Percentiles rank a stretch among this genome's conserved stretches.
Conservation (phyloP, 306 rosid genomes). For the Alnus rubra region DNA sequence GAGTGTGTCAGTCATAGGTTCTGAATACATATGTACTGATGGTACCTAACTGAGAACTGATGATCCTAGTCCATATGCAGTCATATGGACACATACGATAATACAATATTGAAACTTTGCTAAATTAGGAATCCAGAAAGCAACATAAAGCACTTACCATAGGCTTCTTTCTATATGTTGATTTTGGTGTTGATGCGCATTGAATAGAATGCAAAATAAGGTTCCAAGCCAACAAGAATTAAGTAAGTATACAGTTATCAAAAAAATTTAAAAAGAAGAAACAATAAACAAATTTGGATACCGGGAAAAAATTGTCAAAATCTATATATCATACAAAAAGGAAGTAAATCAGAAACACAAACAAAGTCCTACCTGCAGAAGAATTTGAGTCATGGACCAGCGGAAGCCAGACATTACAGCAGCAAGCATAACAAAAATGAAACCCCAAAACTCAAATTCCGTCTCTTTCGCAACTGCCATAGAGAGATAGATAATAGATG, state of each 20-base stretch:
- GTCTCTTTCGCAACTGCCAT: constrained; percentile 82
- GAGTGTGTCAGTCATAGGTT: background rate
- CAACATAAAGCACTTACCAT: constrained; percentile 62
- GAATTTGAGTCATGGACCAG: constrained; percentile 98
- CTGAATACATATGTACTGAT: background rate
- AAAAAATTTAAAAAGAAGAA: constrained; percentile 1
- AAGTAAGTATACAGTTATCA: constrained; percentile 30
- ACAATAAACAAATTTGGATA: background rate
- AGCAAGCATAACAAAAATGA: constrained; percentile 94
- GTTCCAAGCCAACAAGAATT: constrained; percentile 44
- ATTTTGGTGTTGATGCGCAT: constrained; percentile 35
- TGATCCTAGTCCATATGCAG: background rate
- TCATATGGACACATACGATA: background rate
- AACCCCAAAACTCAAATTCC: constrained; percentile 86
- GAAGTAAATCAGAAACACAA: constrained; percentile 18
- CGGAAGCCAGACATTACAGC: constrained; percentile 99
- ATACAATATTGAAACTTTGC: background rate
- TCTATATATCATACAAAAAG: background rate
- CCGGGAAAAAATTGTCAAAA: constrained; percentile 8
- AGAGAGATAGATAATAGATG: background rate
- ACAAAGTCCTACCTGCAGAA: constrained; percentile 71
- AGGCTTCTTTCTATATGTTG: constrained; percentile 80
- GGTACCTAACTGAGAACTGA: background rate
- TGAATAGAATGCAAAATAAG: constrained; percentile 36
- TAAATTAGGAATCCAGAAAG: constrained; percentile 16